Evolutionary conservation across 2,329 filamentous ascomycete genomes (phyloP).

Genomic region (Penicillium sp.): DNA sequence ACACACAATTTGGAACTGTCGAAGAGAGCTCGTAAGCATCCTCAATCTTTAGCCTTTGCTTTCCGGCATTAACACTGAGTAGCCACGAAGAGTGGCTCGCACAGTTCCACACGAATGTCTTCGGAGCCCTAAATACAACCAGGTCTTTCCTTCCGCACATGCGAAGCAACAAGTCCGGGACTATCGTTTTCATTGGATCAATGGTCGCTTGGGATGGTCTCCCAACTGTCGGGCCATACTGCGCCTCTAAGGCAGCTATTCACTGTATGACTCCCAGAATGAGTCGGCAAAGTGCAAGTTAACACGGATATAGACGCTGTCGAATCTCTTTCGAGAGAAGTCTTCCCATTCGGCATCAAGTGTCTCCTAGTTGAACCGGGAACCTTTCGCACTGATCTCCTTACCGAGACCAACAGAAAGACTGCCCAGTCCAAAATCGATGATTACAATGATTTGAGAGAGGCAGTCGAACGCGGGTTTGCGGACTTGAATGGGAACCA

Average conservation of each 20-base stretch:
- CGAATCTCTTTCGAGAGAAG: conserved; percentile 6
- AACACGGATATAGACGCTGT: conserved; percentile 2
- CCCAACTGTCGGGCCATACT: conserved; percentile 8
- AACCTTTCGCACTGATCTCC: conserved; percentile 9
- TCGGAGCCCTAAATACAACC: conserved; percentile 10
- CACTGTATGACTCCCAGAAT: conserved; percentile 4
- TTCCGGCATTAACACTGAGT: neutral
- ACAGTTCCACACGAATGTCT: conserved; percentile 14
- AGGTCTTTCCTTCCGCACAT: conserved; percentile 10
- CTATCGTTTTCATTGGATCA: conserved; percentile 9
- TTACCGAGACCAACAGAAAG: conserved; percentile 3
- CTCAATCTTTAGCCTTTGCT: neutral
- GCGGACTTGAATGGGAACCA: conserved; percentile 5
- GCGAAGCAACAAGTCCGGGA: conserved; percentile 6
- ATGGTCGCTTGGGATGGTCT: conserved; percentile 10
- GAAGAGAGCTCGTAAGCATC: conserved; percentile 8
- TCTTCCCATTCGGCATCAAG: conserved; percentile 6
- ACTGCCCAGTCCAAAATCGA: neutral
- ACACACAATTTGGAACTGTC: conserved; percentile 8
- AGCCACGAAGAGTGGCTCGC: conserved; percentile 9
- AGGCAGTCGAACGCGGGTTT: neutral
- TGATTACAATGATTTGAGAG: conserved; percentile 2
- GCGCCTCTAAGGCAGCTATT: conserved; percentile 10
- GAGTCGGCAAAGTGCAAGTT: neutral
- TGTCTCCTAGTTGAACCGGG: conserved; percentile 12